Conservation (phyloP, 2,329 filamentous ascomycete species). For the Claviceps sp. region DNA sequence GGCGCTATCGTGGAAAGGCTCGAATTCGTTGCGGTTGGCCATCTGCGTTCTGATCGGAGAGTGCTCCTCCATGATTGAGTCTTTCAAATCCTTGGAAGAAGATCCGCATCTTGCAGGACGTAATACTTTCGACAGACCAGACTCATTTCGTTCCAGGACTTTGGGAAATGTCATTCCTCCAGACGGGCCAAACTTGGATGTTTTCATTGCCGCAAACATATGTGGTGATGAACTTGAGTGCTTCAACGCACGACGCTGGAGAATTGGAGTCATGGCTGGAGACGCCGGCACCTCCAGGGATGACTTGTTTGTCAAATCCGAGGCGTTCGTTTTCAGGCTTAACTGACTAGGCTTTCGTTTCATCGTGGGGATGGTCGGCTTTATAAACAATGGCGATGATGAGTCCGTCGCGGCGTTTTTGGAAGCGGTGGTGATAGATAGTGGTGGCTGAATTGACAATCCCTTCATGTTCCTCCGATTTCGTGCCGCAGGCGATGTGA, state of each 20-base stretch:
- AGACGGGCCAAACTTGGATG: constrained; percentile 43
- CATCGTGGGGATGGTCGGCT: constrained; percentile 57
- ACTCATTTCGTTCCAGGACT: constrained; percentile 45
- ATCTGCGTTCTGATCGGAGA: constrained; percentile 48
- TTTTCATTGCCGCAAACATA: constrained; percentile 46
- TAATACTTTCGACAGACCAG: constrained; percentile 44
- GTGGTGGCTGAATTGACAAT: constrained; percentile 59
- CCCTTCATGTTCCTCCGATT: constrained; percentile 76
- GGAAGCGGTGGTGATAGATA: constrained; percentile 31
- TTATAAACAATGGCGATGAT: constrained; percentile 64
- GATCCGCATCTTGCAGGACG: constrained; percentile 35
- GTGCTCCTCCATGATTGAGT: constrained; percentile 39
- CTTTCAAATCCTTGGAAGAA: constrained; percentile 22
- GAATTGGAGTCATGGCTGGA: constrained; percentile 41
- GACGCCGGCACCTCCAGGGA: constrained; percentile 42
- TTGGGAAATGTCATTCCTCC: constrained; percentile 54
- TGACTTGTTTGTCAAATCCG: constrained; percentile 36
- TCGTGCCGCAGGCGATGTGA: constrained; percentile 56
- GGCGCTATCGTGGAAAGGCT: constrained; percentile 51
- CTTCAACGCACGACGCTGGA: constrained; percentile 49
- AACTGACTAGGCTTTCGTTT: constrained; percentile 66
- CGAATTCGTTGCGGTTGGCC: constrained; percentile 40
- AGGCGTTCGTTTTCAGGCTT: constrained; percentile 59
- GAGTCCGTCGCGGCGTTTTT: constrained; percentile 48
- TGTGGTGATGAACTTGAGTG: constrained; percentile 56